Conservation (phyloP, 1,284 basidiomycete genomes). For the Leccinum pallidistipes region DNA sequence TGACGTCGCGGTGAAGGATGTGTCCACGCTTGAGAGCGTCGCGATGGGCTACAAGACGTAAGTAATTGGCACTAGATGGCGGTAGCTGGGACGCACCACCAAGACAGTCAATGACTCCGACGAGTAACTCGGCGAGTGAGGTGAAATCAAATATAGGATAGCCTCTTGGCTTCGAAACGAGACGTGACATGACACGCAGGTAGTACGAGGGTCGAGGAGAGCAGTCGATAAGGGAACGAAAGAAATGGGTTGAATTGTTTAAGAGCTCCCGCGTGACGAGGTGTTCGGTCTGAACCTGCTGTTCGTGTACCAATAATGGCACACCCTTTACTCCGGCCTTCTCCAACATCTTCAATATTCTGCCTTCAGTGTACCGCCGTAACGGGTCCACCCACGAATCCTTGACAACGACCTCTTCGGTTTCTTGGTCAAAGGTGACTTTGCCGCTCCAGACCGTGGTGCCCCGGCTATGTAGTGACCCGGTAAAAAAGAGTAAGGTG, state of each 20-base stretch:
- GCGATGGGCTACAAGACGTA: conserved; percentile 2
- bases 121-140: background rate
- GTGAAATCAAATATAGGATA: background rate
- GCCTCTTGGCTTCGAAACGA: background rate
- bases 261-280: background rate
- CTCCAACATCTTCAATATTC: background rate
- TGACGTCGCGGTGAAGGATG: conserved; percentile 2
- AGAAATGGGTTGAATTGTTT: background rate
- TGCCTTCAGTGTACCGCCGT: background rate
- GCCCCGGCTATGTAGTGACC: background rate
- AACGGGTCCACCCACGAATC: background rate
- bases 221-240: background rate
- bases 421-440: background rate
- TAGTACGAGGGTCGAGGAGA: background rate
- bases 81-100: background rate
- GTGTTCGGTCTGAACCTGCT: background rate
- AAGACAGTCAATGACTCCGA: background rate
- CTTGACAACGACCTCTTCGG: background rate
- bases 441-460: background rate
- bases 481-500: background rate
- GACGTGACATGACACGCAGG: background rate
- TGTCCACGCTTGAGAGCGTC: background rate
- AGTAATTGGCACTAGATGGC: background rate
- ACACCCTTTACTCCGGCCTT: background rate
- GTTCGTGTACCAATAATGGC: background rate